Base-by-base conservation (phyloP, 2,329 filamentous ascomycete genomes). In the Bipolaris sorokiniana region DNA sequence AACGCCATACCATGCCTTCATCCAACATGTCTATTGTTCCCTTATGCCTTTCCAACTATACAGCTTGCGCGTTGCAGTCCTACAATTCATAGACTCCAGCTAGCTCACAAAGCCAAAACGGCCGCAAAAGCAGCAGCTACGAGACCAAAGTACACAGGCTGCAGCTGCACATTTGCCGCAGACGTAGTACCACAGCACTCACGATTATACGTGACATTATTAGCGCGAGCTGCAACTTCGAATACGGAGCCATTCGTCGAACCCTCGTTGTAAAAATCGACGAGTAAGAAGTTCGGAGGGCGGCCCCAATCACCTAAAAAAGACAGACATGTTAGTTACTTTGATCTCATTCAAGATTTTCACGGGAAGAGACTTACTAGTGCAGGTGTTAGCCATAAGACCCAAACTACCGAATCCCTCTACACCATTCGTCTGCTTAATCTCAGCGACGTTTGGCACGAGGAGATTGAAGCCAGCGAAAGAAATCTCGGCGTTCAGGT, bases 401-500 rank as follows among this genome's bases (percentile, higher is more conserved):
- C 76, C 76, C 36, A 77, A 56, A 59, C 73, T 73, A 7, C 71
- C 72, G 3, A 65, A 58, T 10, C 75, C 75, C 11, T 67, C 66
- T 1, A 73, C 48, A 2, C 67, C 73, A 45, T 78, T 78, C 2
- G 75, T 77, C 9, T 66, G 55, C 34, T 73, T 74, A 15, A 77
- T 65, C 5, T 61, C 58, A 3, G 71, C 75, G 0, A 69, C 71
- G 31, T 78, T 77, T 13, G 76, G 76, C 3, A 78, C 69, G 26
- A 78, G 52, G 6, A 78, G 50, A 41, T 56, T 67, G 5, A 63
- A 42, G 0, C 73, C 72, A 9, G 67, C 67, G 15, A 68, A 62
- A 1, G 59, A 61, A 38, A 96, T 77, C 51, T 84, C 84, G 60
- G 96, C 84, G 74, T 97, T 97, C 56, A 97, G 82, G 74, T 98